These are phyloP conservation scores for Calonectria hongkongensis DNA, from an alignment of 2,329 filamentous ascomycete species.

Conservation along the genomic window DNA sequence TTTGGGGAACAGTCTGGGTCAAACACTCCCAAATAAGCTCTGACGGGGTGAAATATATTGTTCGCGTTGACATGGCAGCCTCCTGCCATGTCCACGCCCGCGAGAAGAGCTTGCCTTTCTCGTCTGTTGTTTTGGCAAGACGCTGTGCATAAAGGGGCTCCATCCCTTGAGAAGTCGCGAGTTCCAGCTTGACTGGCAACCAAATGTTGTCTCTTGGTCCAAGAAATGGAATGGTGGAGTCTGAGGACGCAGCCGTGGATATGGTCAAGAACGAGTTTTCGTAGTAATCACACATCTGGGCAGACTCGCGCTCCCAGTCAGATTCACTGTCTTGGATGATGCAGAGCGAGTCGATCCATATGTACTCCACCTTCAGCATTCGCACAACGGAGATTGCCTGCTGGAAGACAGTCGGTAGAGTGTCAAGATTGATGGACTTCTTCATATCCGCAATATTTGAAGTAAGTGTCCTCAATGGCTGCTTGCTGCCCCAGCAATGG, in stretches of 20 bases:
- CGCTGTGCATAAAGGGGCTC: neutral
- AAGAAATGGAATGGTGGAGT: neutral
- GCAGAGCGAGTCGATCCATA: constrained; percentile 11
- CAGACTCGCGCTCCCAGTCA: neutral
- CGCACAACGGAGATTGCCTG: constrained; percentile 7
- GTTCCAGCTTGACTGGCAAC: neutral
- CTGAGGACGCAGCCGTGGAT: neutral
- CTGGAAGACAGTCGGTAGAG: neutral
- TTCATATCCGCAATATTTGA: constrained; percentile 2
- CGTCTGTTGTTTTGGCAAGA: neutral
- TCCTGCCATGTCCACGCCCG: constrained; percentile 11
- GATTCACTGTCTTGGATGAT: constrained; percentile 10
- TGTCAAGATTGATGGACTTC: neutral
- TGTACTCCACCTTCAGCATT: constrained; percentile 10
- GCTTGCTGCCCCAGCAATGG: constrained; percentile 2
- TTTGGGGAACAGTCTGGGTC: neutral
- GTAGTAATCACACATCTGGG: constrained; percentile 11
- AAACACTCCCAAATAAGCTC: constrained; percentile 11
- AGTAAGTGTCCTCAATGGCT: neutral
- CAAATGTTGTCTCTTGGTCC: constrained; percentile 7
- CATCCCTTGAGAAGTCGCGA: neutral
- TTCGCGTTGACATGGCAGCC: neutral
- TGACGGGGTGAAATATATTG: constrained; percentile 6
- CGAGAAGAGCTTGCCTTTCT: constrained; percentile 1
- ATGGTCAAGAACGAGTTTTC: constrained; percentile 15